Conservation (phyloP, 2,329 filamentous ascomycete genomes). For the Arachnomyces sp. region DNA sequence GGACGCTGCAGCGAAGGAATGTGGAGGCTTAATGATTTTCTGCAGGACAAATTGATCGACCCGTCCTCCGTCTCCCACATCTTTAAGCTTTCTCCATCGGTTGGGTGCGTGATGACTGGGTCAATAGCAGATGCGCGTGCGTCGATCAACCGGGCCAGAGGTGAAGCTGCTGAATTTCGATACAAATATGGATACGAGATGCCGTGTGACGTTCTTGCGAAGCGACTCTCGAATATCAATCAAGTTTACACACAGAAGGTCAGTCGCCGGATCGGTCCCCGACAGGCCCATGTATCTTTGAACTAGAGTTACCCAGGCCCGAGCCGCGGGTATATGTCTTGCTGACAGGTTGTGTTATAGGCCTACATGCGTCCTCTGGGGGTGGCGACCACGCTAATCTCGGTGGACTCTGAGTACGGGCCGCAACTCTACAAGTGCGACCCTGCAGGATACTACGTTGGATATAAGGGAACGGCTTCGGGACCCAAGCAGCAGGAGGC, state of each 20-base stretch:
- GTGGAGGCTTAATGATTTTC: background rate
- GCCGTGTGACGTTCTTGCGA: constrained; percentile 93
- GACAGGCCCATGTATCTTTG: background rate
- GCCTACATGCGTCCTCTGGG: constrained; percentile 98
- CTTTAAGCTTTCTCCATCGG: constrained; percentile 90
- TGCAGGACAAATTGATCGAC: constrained; percentile 96
- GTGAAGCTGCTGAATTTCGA: constrained; percentile 92
- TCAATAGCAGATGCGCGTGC: constrained; percentile 96
- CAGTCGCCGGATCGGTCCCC: constrained; percentile 26
- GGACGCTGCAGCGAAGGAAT: background rate
- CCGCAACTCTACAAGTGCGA: constrained; percentile 98
- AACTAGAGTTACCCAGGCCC: background rate
- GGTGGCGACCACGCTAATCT: constrained; percentile 90
- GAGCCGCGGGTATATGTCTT: constrained; percentile 1
- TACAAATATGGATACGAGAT: constrained; percentile 99
- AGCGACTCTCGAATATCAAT: constrained; percentile 96
- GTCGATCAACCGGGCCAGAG: constrained; percentile 83
- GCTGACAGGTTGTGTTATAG: constrained; percentile 32
- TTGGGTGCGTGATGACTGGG: constrained; percentile 97
- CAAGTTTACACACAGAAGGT: constrained; percentile 98
- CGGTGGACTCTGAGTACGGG: constrained; percentile 82
- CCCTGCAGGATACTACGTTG: constrained; percentile 93
- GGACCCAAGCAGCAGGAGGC: constrained; percentile 98
- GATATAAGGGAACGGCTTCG: constrained; percentile 95
- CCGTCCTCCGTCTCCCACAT: constrained; percentile 94